phyloP scores from a whole-genome alignment of 768 basidiomycete genomes.

The Hypholoma sublateritium region DNA sequence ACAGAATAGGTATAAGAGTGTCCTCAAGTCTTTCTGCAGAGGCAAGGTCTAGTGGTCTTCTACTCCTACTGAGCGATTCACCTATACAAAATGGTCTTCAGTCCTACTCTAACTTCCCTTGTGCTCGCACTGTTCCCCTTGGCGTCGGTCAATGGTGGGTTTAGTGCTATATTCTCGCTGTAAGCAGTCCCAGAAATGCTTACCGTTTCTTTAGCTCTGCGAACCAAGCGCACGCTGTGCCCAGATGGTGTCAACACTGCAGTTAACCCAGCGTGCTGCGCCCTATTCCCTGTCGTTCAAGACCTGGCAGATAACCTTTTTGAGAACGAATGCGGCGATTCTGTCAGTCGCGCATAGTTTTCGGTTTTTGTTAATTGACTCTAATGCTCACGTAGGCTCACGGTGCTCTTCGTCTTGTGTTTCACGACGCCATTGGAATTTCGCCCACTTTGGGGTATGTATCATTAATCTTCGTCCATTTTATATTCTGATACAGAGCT shows the following conservation, averaged over 20 bases:
- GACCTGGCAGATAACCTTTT: conserved; percentile 25
- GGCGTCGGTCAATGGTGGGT: not conserved
- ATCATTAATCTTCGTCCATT: not conserved
- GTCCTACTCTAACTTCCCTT: conserved; percentile 1
- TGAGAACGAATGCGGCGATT: conserved; percentile 30
- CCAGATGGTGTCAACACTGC: conserved; percentile 27
- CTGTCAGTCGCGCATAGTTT: conserved; percentile 10
- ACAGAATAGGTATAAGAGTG: conserved; percentile 8
- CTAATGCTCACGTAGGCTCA: conserved; percentile 18
- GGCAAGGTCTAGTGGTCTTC: not conserved
- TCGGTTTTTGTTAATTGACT: not conserved
- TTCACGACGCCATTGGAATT: conserved; percentile 47
- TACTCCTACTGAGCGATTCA: not conserved
- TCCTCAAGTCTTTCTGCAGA: not conserved
- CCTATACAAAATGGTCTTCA: conserved; percentile 6
- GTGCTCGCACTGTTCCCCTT: conserved; percentile 1
- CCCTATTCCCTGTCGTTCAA: conserved; percentile 24
- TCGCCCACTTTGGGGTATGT: conserved; percentile 31
- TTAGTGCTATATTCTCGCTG: not conserved
- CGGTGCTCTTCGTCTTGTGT: conserved; percentile 32
- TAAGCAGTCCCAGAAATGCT: not conserved
- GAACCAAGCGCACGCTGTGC: conserved; percentile 23
- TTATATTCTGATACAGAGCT: not conserved
- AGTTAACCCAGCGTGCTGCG: conserved; percentile 27
- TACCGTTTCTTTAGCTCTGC: not conserved